A percentile compares a stretch with the other conserved stretches of the same genome.
Conservation (phyloP, 139 green algal species). For the Desmodesmus armatus region DNA sequence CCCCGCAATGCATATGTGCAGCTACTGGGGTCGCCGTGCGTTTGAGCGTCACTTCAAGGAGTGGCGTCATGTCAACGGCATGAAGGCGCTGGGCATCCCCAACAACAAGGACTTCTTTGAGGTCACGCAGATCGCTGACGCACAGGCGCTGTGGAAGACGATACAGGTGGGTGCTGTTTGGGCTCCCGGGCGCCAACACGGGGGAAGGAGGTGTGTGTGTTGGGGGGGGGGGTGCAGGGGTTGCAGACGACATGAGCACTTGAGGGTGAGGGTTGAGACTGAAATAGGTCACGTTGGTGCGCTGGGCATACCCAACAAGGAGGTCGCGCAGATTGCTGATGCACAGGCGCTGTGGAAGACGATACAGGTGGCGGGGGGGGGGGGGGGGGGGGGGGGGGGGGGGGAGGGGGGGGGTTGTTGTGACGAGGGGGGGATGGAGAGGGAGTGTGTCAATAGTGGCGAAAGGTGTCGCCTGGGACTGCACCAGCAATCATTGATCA, state of each 20-base stretch:
- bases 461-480: no score
- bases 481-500: no score
- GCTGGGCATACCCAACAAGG: conserved; percentile 97
- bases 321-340: conserved; percentile 93
- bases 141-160: conserved; percentile 84
- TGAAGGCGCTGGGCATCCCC: conserved; percentile 96
- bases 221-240: neutral
- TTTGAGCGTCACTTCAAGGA: conserved; percentile 99
- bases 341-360: conserved; percentile 87
- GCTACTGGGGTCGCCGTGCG: conserved; percentile 92
- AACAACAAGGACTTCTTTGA: conserved; percentile 98
- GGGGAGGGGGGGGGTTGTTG: neutral
- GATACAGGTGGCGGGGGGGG: conserved; percentile 13
- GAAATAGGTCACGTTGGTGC: conserved; percentile 41
- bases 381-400: neutral
- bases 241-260: conserved; percentile 81
- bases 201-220: neutral
- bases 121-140: conserved; percentile 92
- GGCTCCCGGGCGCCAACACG: neutral
- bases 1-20: no score
- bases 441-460: no score
- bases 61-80: conserved; percentile 90
- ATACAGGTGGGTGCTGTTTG: conserved; percentile 12
- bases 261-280: conserved; percentile 7
- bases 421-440: neutral